Percentiles rank a stretch among this genome's conserved stretches.
phyloP scores from a whole-genome alignment of 257 asterid species.

The Nicotiana obtusifolia region DNA sequence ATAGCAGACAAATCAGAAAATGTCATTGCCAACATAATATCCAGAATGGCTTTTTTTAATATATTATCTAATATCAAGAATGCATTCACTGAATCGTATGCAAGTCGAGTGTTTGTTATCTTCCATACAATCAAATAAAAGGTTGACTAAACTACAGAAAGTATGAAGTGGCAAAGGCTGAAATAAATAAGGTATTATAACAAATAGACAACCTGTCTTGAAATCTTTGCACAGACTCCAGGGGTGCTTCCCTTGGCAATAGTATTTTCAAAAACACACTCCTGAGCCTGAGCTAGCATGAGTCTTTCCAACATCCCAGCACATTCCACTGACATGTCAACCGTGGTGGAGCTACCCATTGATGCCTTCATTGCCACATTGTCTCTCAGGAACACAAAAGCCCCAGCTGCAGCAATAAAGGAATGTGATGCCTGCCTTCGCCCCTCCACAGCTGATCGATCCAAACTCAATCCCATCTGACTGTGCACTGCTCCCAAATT shows the following conservation, averaged over 20 bases:
- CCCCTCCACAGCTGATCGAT: slow-evolving; percentile 85
- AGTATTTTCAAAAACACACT: slow-evolving; percentile 90
- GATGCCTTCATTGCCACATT: slow-evolving; percentile 88
- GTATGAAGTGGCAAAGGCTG: slow-evolving; percentile 3
- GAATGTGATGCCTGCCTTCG: slow-evolving; percentile 94
- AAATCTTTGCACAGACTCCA: slow-evolving; percentile 88
- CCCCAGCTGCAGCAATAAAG: slow-evolving; percentile 91
- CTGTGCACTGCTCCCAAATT: slow-evolving; percentile 94
- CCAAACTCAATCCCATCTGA: slow-evolving; percentile 86
- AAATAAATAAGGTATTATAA: not conserved
- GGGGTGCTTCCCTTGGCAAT: slow-evolving; percentile 92
- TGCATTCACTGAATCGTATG: not conserved
- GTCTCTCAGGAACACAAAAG: slow-evolving; percentile 80
- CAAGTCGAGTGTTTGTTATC: not conserved
- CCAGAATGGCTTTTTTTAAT: not conserved
- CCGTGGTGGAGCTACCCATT: slow-evolving; percentile 66
- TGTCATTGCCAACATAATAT: not conserved
- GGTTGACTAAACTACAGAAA: not conserved
- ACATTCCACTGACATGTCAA: slow-evolving; percentile 86
- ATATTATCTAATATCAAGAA: not conserved
- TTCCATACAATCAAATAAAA: not conserved
- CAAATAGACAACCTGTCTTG: slow-evolving; percentile 65
- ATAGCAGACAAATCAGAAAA: not conserved
- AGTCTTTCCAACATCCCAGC: slow-evolving; percentile 94
- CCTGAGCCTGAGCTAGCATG: slow-evolving; percentile 98